These are phyloP conservation scores for Starmerella geochares DNA, from an alignment of 805 yeast species.

Conservation along the genomic window DNA sequence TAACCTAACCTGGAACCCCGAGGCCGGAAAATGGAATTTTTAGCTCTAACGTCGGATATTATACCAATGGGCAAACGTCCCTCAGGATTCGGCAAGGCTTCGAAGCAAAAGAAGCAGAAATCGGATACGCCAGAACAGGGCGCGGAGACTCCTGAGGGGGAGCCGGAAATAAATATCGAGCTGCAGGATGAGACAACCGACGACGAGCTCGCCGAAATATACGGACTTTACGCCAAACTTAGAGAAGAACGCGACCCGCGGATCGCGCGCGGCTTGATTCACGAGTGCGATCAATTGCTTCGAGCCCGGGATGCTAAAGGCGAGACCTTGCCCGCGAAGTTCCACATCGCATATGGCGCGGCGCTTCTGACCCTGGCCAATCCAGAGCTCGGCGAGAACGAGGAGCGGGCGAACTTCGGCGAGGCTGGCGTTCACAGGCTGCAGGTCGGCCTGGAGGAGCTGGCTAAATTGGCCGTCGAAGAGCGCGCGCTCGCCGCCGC, in stretches of 20 bases:
- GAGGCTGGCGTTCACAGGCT: conserved; percentile 65
- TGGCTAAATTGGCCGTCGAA: not conserved
- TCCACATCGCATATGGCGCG: conserved; percentile 64
- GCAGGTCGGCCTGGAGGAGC: conserved; percentile 41
- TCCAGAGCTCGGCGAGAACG: conserved; percentile 24
- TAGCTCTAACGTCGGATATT: not conserved
- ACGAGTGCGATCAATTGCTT: conserved; percentile 77
- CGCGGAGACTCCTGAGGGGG: conserved; percentile 18
- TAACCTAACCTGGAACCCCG: not conserved
- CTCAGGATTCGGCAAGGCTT: conserved; percentile 51
- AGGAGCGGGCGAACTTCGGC: conserved; percentile 42
- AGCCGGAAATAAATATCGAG: conserved; percentile 51
- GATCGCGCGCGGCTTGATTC: conserved; percentile 61
- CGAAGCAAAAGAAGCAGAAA: conserved; percentile 36
- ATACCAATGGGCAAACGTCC: conserved; percentile 48
- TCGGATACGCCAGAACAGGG: not conserved
- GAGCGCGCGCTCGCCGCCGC: conserved; percentile 19
- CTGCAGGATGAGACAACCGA: conserved; percentile 61
- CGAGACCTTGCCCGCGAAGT: conserved; percentile 32
- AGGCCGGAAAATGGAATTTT: not conserved
- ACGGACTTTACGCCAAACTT: conserved; percentile 62
- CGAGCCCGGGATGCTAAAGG: conserved; percentile 27
- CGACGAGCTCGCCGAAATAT: conserved; percentile 68
- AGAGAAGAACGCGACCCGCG: conserved; percentile 39
- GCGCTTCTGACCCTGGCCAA: conserved; percentile 37